These are phyloP conservation scores for Kandelia obovata DNA, from an alignment of 345 rosid genomes.

Conservation along the genomic window DNA sequence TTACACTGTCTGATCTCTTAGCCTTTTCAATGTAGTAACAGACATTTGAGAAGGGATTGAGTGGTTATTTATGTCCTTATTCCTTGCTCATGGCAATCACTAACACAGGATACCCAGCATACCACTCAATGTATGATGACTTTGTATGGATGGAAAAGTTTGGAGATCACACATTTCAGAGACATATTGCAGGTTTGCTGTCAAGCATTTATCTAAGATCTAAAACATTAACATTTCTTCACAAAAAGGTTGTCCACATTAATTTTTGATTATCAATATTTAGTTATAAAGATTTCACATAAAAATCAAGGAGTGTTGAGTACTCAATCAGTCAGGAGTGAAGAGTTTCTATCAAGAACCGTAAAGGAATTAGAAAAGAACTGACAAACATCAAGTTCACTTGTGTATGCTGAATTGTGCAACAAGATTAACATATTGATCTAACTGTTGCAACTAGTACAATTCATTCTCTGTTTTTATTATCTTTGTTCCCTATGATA, in stretches of 20 bases:
- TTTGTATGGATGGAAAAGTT: slow-evolving; percentile 75
- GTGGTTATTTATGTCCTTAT: neutral
- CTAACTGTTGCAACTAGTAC: neutral
- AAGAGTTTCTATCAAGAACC: neutral
- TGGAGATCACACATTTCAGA: slow-evolving; percentile 70
- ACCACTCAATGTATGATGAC: slow-evolving; percentile 87
- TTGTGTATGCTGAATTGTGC: neutral
- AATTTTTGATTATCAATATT: neutral
- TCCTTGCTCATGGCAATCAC: slow-evolving; percentile 1
- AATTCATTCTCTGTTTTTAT: neutral
- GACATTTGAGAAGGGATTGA: slow-evolving; percentile 10
- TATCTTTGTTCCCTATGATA: neutral
- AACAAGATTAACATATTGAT: neutral
- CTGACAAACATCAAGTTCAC: neutral
- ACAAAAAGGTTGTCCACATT: neutral
- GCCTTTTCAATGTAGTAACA: neutral
- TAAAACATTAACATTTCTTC: neutral
- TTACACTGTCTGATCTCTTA: neutral
- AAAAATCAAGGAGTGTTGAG: too few relatives aligned
- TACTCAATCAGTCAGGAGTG: neutral
- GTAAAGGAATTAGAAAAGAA: neutral
- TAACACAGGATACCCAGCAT: slow-evolving; percentile 64
- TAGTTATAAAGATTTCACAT: neutral
- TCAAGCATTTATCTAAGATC: neutral
- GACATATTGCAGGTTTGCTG: slow-evolving; percentile 66